phyloP scores from a whole-genome alignment of 768 basidiomycete species.

The Boletus rufocinnamomeus region DNA sequence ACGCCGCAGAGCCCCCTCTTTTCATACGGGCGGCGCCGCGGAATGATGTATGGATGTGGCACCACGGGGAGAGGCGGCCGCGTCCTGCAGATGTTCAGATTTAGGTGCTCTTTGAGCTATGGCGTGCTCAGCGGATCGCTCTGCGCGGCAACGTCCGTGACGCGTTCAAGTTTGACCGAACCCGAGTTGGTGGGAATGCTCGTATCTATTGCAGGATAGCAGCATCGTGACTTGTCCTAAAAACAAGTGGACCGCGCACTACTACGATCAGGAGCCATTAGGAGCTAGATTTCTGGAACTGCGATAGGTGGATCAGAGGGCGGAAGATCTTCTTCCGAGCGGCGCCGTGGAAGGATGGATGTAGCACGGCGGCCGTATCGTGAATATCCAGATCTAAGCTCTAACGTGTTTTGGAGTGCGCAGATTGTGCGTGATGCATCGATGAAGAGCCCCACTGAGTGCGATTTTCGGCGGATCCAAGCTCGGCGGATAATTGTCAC shows the following conservation, averaged over 20 bases:
- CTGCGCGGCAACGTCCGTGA: neutral
- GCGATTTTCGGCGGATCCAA: no score
- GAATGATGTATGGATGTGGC: no score
- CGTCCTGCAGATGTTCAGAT: neutral
- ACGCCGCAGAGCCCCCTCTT: no score
- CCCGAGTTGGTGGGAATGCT: constrained; percentile 4
- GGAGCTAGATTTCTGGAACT: neutral
- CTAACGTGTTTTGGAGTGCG: neutral
- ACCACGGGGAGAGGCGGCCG: neutral
- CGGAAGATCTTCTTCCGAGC: neutral
- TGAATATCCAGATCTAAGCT: neutral
- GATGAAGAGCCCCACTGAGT: neutral
- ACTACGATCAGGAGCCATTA: neutral
- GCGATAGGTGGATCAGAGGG: neutral
- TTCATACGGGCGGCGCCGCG: no score
- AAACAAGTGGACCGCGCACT: neutral
- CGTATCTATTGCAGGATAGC: neutral
- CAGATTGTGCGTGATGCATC: constrained; percentile 8
- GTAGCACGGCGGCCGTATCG: neutral
- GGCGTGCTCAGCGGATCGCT: neutral
- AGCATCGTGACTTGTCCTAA: constrained; percentile 1
- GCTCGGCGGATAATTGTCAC: neutral
- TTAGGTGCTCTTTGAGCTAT: neutral
- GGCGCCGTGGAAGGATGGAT: neutral
- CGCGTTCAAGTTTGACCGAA: no score